A percentile compares a stretch with the other conserved stretches of the same genome.
Conservation (phyloP, 1,284 basidiomycete species). For the Malassezia globosa region DNA sequence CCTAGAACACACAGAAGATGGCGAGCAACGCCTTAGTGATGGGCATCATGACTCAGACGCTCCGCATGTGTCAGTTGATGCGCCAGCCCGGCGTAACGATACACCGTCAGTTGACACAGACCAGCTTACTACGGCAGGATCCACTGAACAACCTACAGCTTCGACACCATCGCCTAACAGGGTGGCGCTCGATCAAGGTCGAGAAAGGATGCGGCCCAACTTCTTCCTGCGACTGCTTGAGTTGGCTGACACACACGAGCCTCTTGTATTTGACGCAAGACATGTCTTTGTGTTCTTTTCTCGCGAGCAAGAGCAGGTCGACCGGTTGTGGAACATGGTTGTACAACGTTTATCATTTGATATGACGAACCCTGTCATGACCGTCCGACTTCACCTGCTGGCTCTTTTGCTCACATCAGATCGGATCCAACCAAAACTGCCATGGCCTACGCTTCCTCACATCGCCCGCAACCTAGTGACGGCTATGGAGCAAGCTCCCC, state of each 20-base stretch:
- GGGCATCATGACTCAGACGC: no score
- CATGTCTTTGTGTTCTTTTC: slow-evolving; percentile 30
- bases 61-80: no score
- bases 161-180: slow-evolving; percentile 12
- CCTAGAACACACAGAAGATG: no score
- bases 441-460: background rate
- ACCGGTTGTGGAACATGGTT: background rate
- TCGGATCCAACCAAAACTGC: background rate
- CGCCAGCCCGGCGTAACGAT: background rate
- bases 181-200: slow-evolving; percentile 19
- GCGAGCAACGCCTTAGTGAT: no score
- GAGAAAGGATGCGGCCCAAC: slow-evolving; percentile 50
- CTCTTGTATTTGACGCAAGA: slow-evolving; percentile 72
- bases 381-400: slow-evolving; percentile 17
- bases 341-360: background rate
- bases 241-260: slow-evolving; percentile 74
- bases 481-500: background rate
- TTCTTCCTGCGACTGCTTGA: slow-evolving; percentile 50
- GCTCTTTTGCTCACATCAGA: slow-evolving; percentile 14
- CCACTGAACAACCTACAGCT: no score
- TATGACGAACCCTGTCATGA: background rate
- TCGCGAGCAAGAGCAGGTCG: background rate
- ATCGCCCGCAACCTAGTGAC: background rate
- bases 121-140: no score
- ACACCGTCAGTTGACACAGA: no score